A percentile compares a stretch with the other conserved stretches of the same genome.
Conservation (phyloP, 768 basidiomycete genomes). For the Daedaleopsis sinensis region DNA sequence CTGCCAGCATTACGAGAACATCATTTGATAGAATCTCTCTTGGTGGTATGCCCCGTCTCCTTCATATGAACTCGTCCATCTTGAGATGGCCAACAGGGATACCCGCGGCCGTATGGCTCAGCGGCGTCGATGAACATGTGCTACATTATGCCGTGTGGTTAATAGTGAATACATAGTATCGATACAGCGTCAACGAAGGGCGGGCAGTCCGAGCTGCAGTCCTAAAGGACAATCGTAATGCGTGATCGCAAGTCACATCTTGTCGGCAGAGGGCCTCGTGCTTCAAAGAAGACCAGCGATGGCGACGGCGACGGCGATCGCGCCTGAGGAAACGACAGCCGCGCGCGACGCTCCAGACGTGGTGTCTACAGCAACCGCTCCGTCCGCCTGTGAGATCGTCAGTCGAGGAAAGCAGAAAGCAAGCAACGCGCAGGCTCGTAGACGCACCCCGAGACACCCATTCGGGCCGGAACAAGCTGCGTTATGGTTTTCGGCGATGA, state of each 20-base stretch:
- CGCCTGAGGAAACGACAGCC: background rate
- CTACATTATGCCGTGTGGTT: no score
- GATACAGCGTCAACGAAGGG: slow-evolving; percentile 6
- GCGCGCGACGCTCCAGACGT: background rate
- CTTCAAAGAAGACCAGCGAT: no score
- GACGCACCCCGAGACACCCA: slow-evolving; percentile 5
- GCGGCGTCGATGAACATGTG: no score
- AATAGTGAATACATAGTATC: background rate
- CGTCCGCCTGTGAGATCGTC: background rate
- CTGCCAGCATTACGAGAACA: no score
- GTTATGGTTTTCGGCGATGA: slow-evolving; percentile 11
- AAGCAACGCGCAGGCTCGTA: no score
- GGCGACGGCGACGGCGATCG: background rate
- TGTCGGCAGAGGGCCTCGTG: background rate
- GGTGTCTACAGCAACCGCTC: background rate
- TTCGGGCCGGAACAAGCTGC: slow-evolving; percentile 7
- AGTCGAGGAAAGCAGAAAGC: background rate
- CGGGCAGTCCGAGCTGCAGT: slow-evolving; percentile 12
- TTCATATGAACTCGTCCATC: no score
- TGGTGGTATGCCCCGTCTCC: no score
- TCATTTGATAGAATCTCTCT: no score
- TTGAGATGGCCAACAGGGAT: no score
- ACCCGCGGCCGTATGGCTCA: no score
- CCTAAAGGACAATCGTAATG: slow-evolving; percentile 8
- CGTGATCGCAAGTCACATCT: no score